Conservation (phyloP, 805 yeast genomes). For the Starmerella scarabaei region DNA sequence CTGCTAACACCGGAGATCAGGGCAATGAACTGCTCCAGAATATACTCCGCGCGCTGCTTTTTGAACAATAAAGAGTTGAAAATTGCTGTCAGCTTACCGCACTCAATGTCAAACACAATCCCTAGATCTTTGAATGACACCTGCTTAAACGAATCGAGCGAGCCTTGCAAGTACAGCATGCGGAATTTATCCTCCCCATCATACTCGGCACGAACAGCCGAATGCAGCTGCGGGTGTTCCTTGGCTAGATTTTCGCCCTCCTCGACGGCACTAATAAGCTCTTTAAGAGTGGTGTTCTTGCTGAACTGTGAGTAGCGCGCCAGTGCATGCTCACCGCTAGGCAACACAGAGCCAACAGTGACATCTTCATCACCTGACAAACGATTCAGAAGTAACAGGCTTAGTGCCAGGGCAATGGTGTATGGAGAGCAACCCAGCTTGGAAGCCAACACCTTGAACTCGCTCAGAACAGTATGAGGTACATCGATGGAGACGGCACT, state of each 20-base stretch:
- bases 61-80: slow-evolving; percentile 71
- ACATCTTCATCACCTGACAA: slow-evolving; percentile 92
- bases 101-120: slow-evolving; percentile 47
- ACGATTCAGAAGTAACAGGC: slow-evolving; percentile 59
- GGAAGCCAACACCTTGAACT: slow-evolving; percentile 16
- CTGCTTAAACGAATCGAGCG: slow-evolving; percentile 12
- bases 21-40: slow-evolving; percentile 58
- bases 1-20: slow-evolving; percentile 10
- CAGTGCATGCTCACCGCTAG: slow-evolving; percentile 26
- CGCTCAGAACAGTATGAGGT: slow-evolving; percentile 17
- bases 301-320: slow-evolving; percentile 42
- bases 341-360: slow-evolving; percentile 60
- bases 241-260: slow-evolving; percentile 27
- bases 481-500: slow-evolving; percentile 35
- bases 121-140: slow-evolving; percentile 22
- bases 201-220: slow-evolving; percentile 42
- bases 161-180: slow-evolving; percentile 8
- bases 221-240: slow-evolving; percentile 36
- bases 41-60: slow-evolving; percentile 49
- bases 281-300: slow-evolving; percentile 33
- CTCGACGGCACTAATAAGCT: slow-evolving; percentile 37
- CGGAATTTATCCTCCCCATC: slow-evolving; percentile 20
- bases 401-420: slow-evolving; percentile 47
- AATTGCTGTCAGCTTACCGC: slow-evolving; percentile 28
- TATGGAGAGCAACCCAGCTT: slow-evolving; percentile 30